These are phyloP conservation scores for Phalaenopsis hybrid DNA, from an alignment of 116 monocot genomes.

Conservation along the genomic window DNA sequence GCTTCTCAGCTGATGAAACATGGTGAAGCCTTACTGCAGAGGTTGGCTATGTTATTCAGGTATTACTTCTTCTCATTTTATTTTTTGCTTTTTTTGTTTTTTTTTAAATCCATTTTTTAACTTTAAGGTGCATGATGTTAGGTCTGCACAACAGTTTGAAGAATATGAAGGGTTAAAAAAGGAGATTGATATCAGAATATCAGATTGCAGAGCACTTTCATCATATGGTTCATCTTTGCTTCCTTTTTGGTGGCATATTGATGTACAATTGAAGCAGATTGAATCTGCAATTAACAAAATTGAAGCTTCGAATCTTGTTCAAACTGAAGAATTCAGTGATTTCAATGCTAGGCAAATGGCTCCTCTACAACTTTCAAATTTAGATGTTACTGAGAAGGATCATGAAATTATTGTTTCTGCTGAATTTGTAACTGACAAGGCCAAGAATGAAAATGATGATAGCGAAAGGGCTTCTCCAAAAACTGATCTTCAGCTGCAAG, in stretches of 20 bases:
- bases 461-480: background rate
- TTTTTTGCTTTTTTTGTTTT: background rate
- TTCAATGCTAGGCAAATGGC: constrained; percentile 9
- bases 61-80: constrained; percentile 16
- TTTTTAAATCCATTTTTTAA: background rate
- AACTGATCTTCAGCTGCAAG: constrained; percentile 4
- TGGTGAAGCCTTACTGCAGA: constrained; percentile 60
- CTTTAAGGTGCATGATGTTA: background rate
- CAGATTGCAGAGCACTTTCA: constrained; percentile 78
- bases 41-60: constrained; percentile 48
- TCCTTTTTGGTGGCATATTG: constrained; percentile 90
- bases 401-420: background rate
- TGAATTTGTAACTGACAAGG: constrained; percentile 4
- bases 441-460: constrained; percentile 1
- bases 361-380: background rate
- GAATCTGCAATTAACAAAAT: constrained; percentile 39
- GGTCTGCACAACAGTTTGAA: constrained; percentile 17
- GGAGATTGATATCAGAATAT: constrained; percentile 73
- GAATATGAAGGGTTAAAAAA: constrained; percentile 37
- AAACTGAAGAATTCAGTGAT: constrained; percentile 9
- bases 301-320: constrained; percentile 27
- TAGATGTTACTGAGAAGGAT: constrained; percentile 7
- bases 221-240: constrained; percentile 77
- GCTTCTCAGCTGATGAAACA: constrained; percentile 43
- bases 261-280: constrained; percentile 52